These are phyloP conservation scores for Ceratobasidium sp. DNA, from an alignment of 1,284 basidiomycete species.

Conservation along the genomic window DNA sequence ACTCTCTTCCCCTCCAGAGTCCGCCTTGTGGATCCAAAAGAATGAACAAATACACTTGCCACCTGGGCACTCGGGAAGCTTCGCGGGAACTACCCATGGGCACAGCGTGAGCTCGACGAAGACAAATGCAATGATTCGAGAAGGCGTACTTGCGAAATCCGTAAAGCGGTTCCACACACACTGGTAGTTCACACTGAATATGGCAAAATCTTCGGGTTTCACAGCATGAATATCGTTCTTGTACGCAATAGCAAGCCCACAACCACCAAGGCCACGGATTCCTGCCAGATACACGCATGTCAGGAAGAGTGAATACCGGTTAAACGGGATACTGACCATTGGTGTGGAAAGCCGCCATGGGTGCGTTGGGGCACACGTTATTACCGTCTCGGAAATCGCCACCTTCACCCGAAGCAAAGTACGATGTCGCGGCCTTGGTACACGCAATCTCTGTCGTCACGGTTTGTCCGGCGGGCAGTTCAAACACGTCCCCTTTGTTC, in stretches of 20 bases:
- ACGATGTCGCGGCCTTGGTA: constrained; percentile 67
- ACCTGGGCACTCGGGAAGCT: constrained; percentile 74
- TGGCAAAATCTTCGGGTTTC: constrained; percentile 72
- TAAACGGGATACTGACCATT: constrained; percentile 52
- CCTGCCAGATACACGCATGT: constrained; percentile 48
- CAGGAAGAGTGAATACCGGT: neutral
- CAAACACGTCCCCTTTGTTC: constrained; percentile 66
- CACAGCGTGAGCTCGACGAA: neutral
- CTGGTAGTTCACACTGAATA: constrained; percentile 78
- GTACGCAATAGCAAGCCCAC: constrained; percentile 77
- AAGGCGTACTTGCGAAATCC: constrained; percentile 64
- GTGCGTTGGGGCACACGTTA: constrained; percentile 65
- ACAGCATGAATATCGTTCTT: constrained; percentile 66
- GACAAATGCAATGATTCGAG: neutral
- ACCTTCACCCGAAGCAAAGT: constrained; percentile 30
- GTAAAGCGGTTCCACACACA: constrained; percentile 77
- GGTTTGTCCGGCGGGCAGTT: constrained; percentile 66
- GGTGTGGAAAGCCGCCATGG: constrained; percentile 66
- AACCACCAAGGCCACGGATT: constrained; percentile 68
- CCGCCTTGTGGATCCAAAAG: constrained; percentile 72
- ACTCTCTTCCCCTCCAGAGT: constrained; percentile 62
- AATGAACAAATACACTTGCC: constrained; percentile 76
- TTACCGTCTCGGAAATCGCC: constrained; percentile 62
- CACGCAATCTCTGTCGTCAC: constrained; percentile 67
- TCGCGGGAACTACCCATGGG: constrained; percentile 49